phyloP scores from a whole-genome alignment of 2,329 filamentous ascomycete species.

The Xylariaceae sp. region DNA sequence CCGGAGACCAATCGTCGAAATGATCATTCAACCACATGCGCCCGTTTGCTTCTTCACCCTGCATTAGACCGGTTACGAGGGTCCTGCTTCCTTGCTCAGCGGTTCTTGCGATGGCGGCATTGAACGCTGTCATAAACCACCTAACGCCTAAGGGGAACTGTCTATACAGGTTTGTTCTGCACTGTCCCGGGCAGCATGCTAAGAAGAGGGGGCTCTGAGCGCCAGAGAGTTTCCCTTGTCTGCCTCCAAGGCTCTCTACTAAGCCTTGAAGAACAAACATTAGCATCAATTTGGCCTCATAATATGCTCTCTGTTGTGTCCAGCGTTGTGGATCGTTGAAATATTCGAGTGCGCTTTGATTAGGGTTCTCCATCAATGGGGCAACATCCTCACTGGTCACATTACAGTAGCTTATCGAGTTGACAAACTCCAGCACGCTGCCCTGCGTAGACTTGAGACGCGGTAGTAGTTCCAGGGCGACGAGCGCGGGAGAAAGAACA shows the following conservation, averaged over 20 bases:
- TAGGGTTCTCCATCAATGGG: background rate
- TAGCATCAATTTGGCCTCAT: background rate
- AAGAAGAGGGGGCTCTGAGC: background rate
- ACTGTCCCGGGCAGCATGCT: background rate
- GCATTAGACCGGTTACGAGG: background rate
- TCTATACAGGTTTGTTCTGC: background rate
- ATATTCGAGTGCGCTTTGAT: background rate
- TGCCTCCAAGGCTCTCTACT: background rate
- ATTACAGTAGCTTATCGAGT: background rate
- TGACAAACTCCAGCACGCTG: background rate
- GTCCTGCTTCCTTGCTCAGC: background rate
- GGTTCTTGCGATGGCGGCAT: background rate
- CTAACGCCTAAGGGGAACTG: background rate
- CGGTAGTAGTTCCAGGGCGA: background rate
- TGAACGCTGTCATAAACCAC: background rate
- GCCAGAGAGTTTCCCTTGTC: background rate
- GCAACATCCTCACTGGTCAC: background rate
- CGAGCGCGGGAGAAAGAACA: background rate
- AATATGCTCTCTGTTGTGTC: background rate
- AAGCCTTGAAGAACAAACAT: background rate
- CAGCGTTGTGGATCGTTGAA: background rate
- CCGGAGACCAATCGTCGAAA: background rate
- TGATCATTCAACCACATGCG: background rate
- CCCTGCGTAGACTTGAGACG: background rate
- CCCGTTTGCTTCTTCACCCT: background rate